Evolutionary conservation across 805 yeast genomes (phyloP).

Genomic region (Kazachstania psychrophila): DNA sequence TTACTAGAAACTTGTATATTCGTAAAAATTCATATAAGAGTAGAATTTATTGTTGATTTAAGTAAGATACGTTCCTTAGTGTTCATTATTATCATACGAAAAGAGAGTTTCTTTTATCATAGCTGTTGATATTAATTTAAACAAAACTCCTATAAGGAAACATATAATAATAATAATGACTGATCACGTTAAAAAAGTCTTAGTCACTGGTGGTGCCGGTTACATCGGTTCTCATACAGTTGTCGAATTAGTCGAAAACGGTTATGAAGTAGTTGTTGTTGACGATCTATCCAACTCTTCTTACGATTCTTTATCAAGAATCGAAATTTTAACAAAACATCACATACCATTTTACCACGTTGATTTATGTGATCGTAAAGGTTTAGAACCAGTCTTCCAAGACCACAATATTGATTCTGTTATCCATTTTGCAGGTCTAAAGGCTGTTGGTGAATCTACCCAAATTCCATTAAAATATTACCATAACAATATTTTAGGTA

Average conservation of each 20-base stretch:
- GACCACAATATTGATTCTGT: slow-evolving; percentile 46
- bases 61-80: no score
- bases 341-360: slow-evolving; percentile 47
- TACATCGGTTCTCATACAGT: slow-evolving; percentile 79
- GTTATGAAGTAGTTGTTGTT: slow-evolving; percentile 58
- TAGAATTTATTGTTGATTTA: no score
- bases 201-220: slow-evolving; percentile 83
- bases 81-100: no score
- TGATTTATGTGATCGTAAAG: slow-evolving; percentile 45
- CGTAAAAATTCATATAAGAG: no score
- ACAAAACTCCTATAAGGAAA: no score
- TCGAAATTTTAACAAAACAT: slow-evolving; percentile 42
- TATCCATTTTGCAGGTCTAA: slow-evolving; percentile 73
- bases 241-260: slow-evolving; percentile 49
- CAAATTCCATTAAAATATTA: slow-evolving; percentile 59
- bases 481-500: slow-evolving; percentile 60
- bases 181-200: slow-evolving; percentile 31
- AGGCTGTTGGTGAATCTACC: slow-evolving; percentile 75
- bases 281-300: slow-evolving; percentile 64
- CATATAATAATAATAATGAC: no score
- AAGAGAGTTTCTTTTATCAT: no score
- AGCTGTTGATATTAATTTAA: not conserved
- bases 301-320: slow-evolving; percentile 53
- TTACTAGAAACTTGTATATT: no score
- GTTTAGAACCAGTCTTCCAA: slow-evolving; percentile 39